Conservation (phyloP, 352 stramenopile species). For the Globisporangium spiculum region DNA sequence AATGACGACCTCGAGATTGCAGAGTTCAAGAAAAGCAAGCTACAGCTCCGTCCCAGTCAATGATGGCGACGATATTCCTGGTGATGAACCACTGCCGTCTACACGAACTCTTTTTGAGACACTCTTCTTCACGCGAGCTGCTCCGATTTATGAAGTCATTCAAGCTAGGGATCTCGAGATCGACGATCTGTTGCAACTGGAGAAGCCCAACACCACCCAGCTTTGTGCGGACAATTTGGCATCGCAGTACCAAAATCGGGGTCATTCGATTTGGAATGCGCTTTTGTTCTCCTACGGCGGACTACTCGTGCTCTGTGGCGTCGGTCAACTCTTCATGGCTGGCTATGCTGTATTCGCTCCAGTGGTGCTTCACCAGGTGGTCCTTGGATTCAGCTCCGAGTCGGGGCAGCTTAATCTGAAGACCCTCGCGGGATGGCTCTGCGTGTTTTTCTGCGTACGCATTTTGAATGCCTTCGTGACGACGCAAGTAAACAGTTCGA, state of each 20-base stretch:
- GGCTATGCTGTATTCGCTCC: conserved; percentile 14
- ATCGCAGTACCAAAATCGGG: not conserved
- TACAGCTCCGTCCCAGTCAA: not conserved
- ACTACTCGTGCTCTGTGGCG: conserved; percentile 3
- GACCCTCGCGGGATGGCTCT: not conserved
- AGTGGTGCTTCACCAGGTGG: conserved; percentile 19
- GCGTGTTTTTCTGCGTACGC: conserved; percentile 7
- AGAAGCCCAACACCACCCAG: not conserved
- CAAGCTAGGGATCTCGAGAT: conserved; percentile 5
- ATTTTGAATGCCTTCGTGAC: conserved; percentile 15
- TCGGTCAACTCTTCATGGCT: conserved; percentile 9
- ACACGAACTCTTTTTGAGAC: conserved; percentile 6
- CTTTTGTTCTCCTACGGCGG: conserved; percentile 3
- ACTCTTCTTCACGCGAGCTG: conserved; percentile 11
- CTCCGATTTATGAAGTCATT: conserved; percentile 3
- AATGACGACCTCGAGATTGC: not conserved
- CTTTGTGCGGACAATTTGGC: not conserved
- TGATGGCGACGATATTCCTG: not conserved
- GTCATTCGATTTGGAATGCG: conserved; percentile 1
- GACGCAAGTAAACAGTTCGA: conserved; percentile 10
- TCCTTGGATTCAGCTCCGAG: conserved; percentile 4
- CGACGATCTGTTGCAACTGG: conserved; percentile 6
- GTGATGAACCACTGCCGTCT: not conserved
- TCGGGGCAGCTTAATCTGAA: not conserved
- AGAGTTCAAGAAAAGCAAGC: not conserved